A percentile compares a stretch with the other conserved stretches of the same genome.
Evolutionary conservation across 1,284 basidiomycete genomes (phyloP).

Genomic region (Ganoderma multipileum): DNA sequence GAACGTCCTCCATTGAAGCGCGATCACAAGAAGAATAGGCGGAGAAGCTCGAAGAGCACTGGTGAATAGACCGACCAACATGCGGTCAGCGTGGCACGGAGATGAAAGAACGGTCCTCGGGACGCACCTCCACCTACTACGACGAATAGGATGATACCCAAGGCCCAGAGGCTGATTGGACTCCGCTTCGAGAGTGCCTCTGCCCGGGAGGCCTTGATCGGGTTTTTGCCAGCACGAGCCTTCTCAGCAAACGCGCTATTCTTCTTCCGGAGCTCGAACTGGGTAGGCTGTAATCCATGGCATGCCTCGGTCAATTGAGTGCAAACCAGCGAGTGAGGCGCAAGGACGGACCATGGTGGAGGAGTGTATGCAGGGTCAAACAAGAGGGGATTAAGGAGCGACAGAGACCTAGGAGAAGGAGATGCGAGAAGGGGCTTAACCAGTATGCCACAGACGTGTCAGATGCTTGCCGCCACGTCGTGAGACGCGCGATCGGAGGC

Average conservation of each 20-base stretch:
- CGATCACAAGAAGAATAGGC: conserved; percentile 67
- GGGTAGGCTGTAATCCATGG: conserved; percentile 47
- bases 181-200: conserved; percentile 74
- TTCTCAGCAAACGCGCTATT: conserved; percentile 80
- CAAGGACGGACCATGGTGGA: conserved; percentile 41
- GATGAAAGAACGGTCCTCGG: not conserved
- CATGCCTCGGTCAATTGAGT: conserved; percentile 1
- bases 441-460: conserved; percentile 27
- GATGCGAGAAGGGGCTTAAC: conserved; percentile 16
- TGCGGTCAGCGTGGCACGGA: conserved; percentile 6
- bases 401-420: conserved; percentile 20
- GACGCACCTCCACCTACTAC: conserved; percentile 78
- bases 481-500: not conserved
- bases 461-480: conserved; percentile 30
- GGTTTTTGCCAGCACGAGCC: conserved; percentile 75
- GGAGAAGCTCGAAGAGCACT: conserved; percentile 78
- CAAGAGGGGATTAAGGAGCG: conserved; percentile 28
- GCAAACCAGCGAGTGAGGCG: not conserved
- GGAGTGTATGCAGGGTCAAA: conserved; percentile 1
- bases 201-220: conserved; percentile 72
- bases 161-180: conserved; percentile 73
- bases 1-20: conserved; percentile 13
- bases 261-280: conserved; percentile 80
- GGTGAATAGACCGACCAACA: not conserved
- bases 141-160: conserved; percentile 73